Conservation (phyloP, 2,329 filamentous ascomycete species). For the Sporothrix mexicana region DNA sequence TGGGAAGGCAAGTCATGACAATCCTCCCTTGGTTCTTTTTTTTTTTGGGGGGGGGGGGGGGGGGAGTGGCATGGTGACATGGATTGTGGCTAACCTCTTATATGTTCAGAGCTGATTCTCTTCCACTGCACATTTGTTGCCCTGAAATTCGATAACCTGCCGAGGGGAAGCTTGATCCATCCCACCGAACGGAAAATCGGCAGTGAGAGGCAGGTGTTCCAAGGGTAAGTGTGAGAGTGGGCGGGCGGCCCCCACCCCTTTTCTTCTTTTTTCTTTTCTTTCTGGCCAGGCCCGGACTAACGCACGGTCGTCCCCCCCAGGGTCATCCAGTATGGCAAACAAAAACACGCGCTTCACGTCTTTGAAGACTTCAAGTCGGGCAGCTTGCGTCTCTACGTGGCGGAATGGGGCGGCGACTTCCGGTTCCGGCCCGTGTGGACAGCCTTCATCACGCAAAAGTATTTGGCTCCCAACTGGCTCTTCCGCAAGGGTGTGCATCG, state of each 20-base stretch:
- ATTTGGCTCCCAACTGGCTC: conserved; percentile 57
- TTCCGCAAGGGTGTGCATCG: conserved; percentile 53
- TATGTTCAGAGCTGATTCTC: conserved; percentile 60
- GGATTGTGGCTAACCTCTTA: background rate
- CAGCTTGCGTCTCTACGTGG: conserved; percentile 61
- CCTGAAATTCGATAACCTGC: conserved; percentile 58
- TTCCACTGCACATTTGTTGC: conserved; percentile 64
- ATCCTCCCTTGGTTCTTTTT: conserved; percentile 38
- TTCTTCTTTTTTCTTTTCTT: too few species aligned
- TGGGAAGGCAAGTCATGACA: conserved; percentile 61
- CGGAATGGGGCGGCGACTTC: conserved; percentile 61
- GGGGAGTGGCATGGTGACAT: too few species aligned
- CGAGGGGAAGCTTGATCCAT: conserved; percentile 51
- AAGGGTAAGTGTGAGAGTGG: too few species aligned
- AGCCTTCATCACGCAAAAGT: conserved; percentile 64
- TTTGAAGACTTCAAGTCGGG: conserved; percentile 57
- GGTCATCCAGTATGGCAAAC: conserved; percentile 62
- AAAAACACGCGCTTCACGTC: conserved; percentile 59
- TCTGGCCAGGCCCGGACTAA: background rate
- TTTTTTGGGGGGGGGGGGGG: too few species aligned
- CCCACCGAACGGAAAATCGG: conserved; percentile 53
- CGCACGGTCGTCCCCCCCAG: conserved; percentile 44
- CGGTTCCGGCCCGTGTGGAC: conserved; percentile 66
- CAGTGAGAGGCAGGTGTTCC: conserved; percentile 60
- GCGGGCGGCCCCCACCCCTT: too few species aligned